Base-by-base conservation (phyloP, 495 filamentous ascomycete genomes). In the Trichocladium antarcticum region DNA sequence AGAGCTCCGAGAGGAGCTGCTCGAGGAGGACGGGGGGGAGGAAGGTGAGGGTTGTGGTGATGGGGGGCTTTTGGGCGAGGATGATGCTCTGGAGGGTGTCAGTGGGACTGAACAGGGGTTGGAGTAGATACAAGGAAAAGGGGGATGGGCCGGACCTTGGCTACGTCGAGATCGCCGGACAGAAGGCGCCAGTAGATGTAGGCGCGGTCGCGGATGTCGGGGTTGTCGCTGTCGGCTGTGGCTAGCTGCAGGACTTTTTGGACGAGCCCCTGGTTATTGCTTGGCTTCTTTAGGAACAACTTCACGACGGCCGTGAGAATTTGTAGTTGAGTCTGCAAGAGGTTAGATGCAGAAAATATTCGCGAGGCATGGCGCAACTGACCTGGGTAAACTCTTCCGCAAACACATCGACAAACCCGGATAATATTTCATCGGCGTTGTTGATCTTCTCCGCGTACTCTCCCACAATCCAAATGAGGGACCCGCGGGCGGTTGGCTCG, bases 371-470 rank as follows among this genome's bases (percentile, higher is more conserved):
- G 16, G 11, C 19, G 16, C 29, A 15, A 31, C 57, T 35, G 3
- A 57, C 58, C 60, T 98, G 92, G 28, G 95, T 79, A 1, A 87
- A 83, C 67, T 99, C 92, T 53, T 99, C 92, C 16, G 81, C 74
- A 71, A 96, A 99, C 5, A 85, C 83, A 49, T 89, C 85, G 5
- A 99, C 69, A 63, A 97, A 99, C 50, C 96, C 92, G 35, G 96
- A 88, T 11, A 99, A 78, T 7, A 99, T 77, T 1, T 83, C 89
- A 49, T 88, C 87, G 2, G 93, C 92, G 61, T 98, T 97, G 66
- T 78, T 93, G 59, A 98, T 98, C 73, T 97, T 97, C 71, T 97
- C 90, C 5, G 93, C 92, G 63, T 97, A 97, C 63, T 98, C 89
- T 38, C 92, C 92, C 8, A 98, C 90, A 60, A 98, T 96, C 92